A percentile compares a stretch with the other conserved stretches of the same genome.
Conservation (phyloP, 305 asterid genomes). For the Plantago lanceolata region DNA sequence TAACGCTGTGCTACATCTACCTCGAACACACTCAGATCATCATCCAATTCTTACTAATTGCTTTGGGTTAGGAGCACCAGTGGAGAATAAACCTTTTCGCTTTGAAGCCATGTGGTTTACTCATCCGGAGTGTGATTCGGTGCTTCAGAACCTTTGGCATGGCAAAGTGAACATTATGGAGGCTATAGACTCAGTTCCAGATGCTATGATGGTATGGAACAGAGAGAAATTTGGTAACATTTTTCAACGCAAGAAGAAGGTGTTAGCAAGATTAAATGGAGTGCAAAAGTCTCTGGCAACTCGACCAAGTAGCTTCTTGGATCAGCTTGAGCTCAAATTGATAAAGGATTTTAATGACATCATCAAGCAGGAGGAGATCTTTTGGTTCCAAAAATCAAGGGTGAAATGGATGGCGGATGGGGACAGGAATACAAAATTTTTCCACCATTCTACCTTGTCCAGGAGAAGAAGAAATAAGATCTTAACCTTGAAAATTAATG, state of each 20-base stretch:
- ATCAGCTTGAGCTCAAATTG: neutral
- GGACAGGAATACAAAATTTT: neutral
- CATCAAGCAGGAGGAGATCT: neutral
- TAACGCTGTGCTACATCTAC: neutral
- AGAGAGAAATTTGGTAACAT: neutral
- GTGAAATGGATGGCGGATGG: neutral
- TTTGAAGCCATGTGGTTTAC: neutral
- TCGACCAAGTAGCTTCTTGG: neutral
- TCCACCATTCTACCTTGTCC: neutral
- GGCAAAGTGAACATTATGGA: neutral
- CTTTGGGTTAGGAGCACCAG: neutral
- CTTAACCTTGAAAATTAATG: neutral
- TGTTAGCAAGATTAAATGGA: neutral
- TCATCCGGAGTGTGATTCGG: neutral
- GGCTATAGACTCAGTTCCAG: neutral
- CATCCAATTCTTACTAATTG: neutral
- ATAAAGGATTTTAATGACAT: neutral
- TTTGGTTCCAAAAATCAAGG: neutral
- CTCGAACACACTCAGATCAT: neutral
- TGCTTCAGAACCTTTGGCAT: neutral
- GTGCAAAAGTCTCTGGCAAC: neutral
- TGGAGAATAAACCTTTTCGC: neutral
- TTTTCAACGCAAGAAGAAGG: neutral
- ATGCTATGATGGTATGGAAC: neutral
- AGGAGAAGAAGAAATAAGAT: neutral